Evolutionary conservation across 257 asterid species (phyloP).

Genomic region (Pogostemon cablin): DNA sequence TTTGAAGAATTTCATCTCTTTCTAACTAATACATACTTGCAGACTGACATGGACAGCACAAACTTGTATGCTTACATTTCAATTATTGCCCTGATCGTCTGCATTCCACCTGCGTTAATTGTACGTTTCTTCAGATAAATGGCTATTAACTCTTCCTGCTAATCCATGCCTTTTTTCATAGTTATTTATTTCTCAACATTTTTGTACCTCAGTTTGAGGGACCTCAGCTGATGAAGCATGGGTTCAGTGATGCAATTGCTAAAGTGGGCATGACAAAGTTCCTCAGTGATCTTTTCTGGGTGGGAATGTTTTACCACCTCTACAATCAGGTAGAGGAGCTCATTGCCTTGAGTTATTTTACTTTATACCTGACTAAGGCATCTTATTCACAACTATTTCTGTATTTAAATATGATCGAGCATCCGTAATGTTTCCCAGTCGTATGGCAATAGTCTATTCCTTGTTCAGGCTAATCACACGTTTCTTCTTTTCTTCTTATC

Average conservation of each 20-base stretch:
- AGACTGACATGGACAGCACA: constrained; percentile 69
- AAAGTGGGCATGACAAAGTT: constrained; percentile 89
- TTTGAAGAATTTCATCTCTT: neutral
- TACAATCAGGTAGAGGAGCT: constrained; percentile 80
- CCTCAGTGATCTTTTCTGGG: constrained; percentile 92
- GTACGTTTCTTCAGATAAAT: constrained; percentile 24
- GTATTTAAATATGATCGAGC: neutral
- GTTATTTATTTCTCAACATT: neutral
- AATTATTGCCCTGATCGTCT: constrained; percentile 41
- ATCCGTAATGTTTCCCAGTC: neutral
- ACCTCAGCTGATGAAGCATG: constrained; percentile 71
- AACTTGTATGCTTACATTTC: constrained; percentile 68
- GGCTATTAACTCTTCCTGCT: neutral
- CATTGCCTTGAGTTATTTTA: neutral
- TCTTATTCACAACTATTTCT: neutral
- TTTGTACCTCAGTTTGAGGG: constrained; percentile 69
- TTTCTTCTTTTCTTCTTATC: constrained; percentile 20
- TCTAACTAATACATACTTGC: constrained; percentile 26
- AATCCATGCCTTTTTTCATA: neutral
- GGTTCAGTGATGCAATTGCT: constrained; percentile 87
- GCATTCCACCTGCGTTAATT: constrained; percentile 77
- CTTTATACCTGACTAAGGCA: neutral
- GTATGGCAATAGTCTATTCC: too few species aligned
- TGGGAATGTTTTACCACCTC: constrained; percentile 98
- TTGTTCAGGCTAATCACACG: neutral